phyloP scores from a whole-genome alignment of 1,139 yeast genomes.

The Kodamaea derodonti region DNA sequence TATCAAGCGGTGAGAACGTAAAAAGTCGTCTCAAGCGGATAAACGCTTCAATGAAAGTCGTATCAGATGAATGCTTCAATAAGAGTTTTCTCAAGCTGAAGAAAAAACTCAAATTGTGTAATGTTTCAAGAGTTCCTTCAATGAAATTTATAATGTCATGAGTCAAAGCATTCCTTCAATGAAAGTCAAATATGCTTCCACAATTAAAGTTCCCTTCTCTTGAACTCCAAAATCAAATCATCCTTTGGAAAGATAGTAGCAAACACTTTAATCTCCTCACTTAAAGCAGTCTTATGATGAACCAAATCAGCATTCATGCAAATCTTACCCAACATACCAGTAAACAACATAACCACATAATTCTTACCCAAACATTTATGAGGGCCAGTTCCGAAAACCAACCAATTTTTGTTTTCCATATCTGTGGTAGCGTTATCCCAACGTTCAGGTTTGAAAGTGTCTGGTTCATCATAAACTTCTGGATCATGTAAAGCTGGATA shows the following conservation, averaged over 20 bases:
- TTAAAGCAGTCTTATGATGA: slow-evolving; percentile 76
- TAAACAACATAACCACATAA: slow-evolving; percentile 85
- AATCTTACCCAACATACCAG: slow-evolving; percentile 88
- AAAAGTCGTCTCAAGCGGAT: too few relatives aligned
- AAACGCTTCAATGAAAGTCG: too few relatives aligned
- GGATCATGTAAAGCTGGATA: slow-evolving; percentile 97
- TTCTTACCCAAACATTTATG: slow-evolving; percentile 94
- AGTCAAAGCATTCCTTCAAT: too few relatives aligned
- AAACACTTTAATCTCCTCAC: slow-evolving; percentile 91
- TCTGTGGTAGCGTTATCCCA: slow-evolving; percentile 56
- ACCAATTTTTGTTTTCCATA: slow-evolving; percentile 82
- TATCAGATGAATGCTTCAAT: too few relatives aligned
- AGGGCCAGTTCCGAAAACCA: slow-evolving; percentile 95
- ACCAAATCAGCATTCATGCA: slow-evolving; percentile 72
- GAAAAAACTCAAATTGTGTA: too few relatives aligned
- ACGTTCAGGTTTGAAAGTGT: slow-evolving; percentile 90
- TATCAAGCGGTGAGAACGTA: too few relatives aligned
- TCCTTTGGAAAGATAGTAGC: slow-evolving; percentile 98
- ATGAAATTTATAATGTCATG: too few relatives aligned
- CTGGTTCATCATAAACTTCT: slow-evolving; percentile 92
- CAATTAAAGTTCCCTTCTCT: too few relatives aligned
- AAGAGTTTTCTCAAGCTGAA: too few relatives aligned
- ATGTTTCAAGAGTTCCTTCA: too few relatives aligned
- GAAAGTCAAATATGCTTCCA: too few relatives aligned
- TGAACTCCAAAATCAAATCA: slow-evolving; percentile 78